Conservation (phyloP, 2,329 filamentous ascomycete species). For the Cephalotrichum gorgonifer region DNA sequence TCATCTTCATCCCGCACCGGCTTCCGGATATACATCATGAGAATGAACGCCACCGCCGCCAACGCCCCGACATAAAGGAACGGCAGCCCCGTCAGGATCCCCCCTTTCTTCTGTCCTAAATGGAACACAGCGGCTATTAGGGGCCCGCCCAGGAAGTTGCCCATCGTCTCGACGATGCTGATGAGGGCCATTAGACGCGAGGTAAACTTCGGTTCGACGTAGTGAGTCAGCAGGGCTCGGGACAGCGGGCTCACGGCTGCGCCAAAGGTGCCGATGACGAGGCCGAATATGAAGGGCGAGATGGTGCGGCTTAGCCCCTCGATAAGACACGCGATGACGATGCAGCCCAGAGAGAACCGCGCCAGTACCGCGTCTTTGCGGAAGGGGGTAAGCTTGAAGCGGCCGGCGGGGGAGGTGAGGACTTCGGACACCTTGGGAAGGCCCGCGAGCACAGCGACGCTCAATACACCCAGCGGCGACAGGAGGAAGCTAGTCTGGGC, state of each 20-base stretch:
- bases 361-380: conserved; percentile 26
- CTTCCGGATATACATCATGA: conserved; percentile 19
- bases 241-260: conserved; percentile 25
- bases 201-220: conserved; percentile 24
- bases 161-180: conserved; percentile 26
- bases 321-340: conserved; percentile 20
- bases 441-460: conserved; percentile 22
- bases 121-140: conserved; percentile 27
- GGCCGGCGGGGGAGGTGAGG: conserved; percentile 16
- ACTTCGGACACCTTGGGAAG: conserved; percentile 23
- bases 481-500: conserved; percentile 29
- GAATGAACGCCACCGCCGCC: conserved; percentile 16
- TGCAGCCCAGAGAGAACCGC: conserved; percentile 19
- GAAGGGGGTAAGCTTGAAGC: conserved; percentile 22
- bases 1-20: conserved; percentile 13
- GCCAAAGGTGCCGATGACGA: conserved; percentile 27
- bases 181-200: conserved; percentile 30
- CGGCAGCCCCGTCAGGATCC: conserved; percentile 25
- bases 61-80: conserved; percentile 27
- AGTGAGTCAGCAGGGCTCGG: conserved; percentile 28
- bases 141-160: conserved; percentile 28
- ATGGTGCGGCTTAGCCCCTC: conserved; percentile 22
- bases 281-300: conserved; percentile 23
- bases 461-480: conserved; percentile 27
- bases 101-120: conserved; percentile 21